Evolutionary conservation across 2,329 filamentous ascomycete genomes (phyloP).

Genomic region (Aspergillus sp.): DNA sequence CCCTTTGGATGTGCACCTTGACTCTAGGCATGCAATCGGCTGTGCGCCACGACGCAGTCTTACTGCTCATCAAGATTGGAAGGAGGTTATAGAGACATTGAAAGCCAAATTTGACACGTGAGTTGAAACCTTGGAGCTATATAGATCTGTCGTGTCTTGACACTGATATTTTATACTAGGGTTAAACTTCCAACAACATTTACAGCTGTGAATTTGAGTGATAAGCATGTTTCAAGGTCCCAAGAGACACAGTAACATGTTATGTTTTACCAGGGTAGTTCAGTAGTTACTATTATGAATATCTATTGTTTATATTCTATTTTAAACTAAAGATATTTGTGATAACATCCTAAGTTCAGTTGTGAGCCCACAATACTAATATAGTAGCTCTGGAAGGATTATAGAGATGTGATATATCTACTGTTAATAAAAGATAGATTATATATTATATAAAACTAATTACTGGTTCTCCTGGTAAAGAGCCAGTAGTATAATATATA

Average conservation of each 20-base stretch:
- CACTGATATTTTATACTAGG: conserved; percentile 24
- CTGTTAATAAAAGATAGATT: too few species aligned
- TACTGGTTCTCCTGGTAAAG: too few species aligned
- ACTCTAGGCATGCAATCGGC: conserved; percentile 94
- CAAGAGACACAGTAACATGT: background rate
- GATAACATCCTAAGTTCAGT: too few species aligned
- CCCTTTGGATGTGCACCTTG: conserved; percentile 91
- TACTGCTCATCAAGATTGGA: conserved; percentile 92
- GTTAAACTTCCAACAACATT: conserved; percentile 55
- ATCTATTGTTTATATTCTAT: too few species aligned
- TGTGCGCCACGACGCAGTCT: conserved; percentile 87
- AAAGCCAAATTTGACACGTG: conserved; percentile 94
- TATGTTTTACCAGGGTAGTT: too few species aligned
- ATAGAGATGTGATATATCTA: too few species aligned
- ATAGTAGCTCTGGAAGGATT: too few species aligned
- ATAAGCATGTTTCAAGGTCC: conserved; percentile 38
- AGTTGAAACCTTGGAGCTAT: conserved; percentile 36
- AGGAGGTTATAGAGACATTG: conserved; percentile 92
- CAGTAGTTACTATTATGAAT: too few species aligned
- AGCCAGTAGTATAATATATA: too few species aligned
- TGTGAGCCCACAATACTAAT: too few species aligned
- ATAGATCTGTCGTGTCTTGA: background rate
- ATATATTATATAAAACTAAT: too few species aligned
- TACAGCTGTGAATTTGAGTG: conserved; percentile 52
- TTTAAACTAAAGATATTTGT: too few species aligned